phyloP scores from a whole-genome alignment of 495 filamentous ascomycete genomes.

The Daldinia childiae region DNA sequence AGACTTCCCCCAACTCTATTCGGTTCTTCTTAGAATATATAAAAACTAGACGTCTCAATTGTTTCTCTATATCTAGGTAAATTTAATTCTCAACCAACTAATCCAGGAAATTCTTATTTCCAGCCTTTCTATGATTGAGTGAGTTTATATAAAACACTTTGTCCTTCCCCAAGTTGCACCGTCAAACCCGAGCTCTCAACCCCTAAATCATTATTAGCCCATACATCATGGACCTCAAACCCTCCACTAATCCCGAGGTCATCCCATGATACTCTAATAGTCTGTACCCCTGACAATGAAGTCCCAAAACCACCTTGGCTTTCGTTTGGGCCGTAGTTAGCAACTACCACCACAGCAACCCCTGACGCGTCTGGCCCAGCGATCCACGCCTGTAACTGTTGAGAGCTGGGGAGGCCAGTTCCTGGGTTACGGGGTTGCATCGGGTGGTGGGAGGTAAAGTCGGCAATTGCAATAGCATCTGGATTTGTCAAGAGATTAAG shows the following conservation, averaged over 20 bases:
- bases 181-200: conserved; percentile 20
- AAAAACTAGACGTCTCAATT: background rate
- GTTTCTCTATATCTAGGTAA: background rate
- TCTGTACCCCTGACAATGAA: conserved; percentile 29
- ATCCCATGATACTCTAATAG: conserved; percentile 34
- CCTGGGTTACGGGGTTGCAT: conserved; percentile 49
- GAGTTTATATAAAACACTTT: conserved; percentile 30
- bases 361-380: conserved; percentile 38
- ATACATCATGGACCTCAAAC: conserved; percentile 35
- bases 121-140: background rate
- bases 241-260: conserved; percentile 42
- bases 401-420: conserved; percentile 34
- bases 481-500: conserved; percentile 33
- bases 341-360: conserved; percentile 41
- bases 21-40: too few species aligned
- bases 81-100: too few species aligned
- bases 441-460: conserved; percentile 38
- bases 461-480: conserved; percentile 31
- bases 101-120: too few species aligned
- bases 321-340: conserved; percentile 46
- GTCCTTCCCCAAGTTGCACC: conserved; percentile 48
- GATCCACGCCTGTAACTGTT: conserved; percentile 49
- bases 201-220: conserved; percentile 34
- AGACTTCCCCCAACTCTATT: background rate
- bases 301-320: conserved; percentile 41